Base-by-base conservation (phyloP, 495 filamentous ascomycete species). In the Annulohypoxylon nitens region DNA sequence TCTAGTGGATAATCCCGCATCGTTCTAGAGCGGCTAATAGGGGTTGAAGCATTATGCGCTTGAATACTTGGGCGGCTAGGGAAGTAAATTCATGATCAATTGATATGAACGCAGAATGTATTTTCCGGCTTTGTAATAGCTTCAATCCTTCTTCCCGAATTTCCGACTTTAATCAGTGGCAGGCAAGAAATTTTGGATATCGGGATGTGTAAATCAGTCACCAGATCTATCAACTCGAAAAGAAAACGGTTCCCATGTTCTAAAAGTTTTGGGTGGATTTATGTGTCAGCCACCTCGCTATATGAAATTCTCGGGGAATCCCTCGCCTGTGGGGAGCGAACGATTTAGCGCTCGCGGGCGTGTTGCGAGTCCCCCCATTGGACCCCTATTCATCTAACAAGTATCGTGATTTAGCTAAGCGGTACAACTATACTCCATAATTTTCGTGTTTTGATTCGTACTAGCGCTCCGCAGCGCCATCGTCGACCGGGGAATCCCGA, bases 401-500 rank as follows among this genome's bases (percentile, higher is more conserved):
- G 37, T 39, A 39, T 39, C 8, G 37, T 11, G 37, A 18, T 47
- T 12, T 12, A 47, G n/a, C n/a, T 16, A 47, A 6, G 16, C 37
- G 37, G 5, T 39, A 39, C 12, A 11, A 45, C 14, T 45, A 45
- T 45, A n/a, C 41, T 45, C 16, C n/a, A 50, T 50, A 50, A 18
- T 50, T 7, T 7, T 25, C 12, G 20, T 53, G 8, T 30, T 53
- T 37, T 18, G 36, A 34, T 37, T 57, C 30, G 33, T 16, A 57
- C 53, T 57, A 33, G 30, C 20, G 45, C 47, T 61, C 59, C 66
- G 37, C 10, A 18, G 39, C 61, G 54, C 36, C 34, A 14, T 54
- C 36, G n/a, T 39, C 26, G 37, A 18, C 59, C 72, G 72, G 72
- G 12, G 54, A 39, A 18, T 68, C 54, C 72, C 72, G 72, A 71